Base-by-base conservation (phyloP, 306 rosid genomes). In the Dalbergia cultrata region DNA sequence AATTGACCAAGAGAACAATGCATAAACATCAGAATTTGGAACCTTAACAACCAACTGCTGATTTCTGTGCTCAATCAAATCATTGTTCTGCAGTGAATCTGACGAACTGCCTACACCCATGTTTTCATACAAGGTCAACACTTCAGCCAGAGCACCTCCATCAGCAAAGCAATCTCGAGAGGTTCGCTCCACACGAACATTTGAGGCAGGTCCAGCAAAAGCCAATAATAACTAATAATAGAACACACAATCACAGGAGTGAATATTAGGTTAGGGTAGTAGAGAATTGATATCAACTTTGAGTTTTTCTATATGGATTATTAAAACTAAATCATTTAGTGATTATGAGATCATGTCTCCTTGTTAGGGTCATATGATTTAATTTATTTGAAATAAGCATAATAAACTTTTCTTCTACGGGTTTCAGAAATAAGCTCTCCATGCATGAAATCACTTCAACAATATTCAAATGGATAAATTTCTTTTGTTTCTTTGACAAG, bases 121-220 rank as follows among this genome's bases (percentile, higher is more conserved):
- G 73, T 85, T 91, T 85, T 89, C 99, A 73, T 80, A 95, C 45
- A 87, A 80, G 53, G 97, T 84, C 86, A 88, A 73, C 5, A 93
- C 97, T 83, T 93, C 97, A 64, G 97, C 93, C 64, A 93, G 88
- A 80, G 97, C 97, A 56, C 97, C 93, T 65, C 99, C 94, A 79
- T 85, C 84, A 17, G 72, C 75, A 67, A 95, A 91, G 82, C 95
- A 85, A 50, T 89, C 93, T 80, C 82, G 86, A 6, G 93, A 91
- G 69, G 75, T 87, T 75, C 8, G 97, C 88, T 95, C 99, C 59
- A 91, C 82, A 0, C 97, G 97, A 22, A 90, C 94, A 81, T 91
- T 88, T 68, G 97, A 93, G 69, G 95, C 91, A 72, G 99, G 97
- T 80, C 99, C 99, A 74, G 99, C 92, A 93, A 88, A 93, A 67